A percentile compares a stretch with the other conserved stretches of the same genome.
phyloP scores from a whole-genome alignment of 2,329 filamentous ascomycete species.

The Trichoderma sp. region DNA sequence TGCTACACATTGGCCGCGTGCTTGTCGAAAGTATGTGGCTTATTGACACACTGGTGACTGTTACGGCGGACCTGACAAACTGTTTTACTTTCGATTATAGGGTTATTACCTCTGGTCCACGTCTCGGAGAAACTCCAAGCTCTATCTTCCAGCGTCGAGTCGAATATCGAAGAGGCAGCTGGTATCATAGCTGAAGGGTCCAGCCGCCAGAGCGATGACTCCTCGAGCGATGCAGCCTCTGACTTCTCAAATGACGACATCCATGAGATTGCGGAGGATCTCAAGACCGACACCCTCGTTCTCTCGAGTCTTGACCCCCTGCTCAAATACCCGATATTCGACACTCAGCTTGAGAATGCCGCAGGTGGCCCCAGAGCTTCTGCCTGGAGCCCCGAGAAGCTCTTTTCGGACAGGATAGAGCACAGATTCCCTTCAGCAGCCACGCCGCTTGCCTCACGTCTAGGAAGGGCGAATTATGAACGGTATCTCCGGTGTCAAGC shows the following conservation, averaged over 20 bases:
- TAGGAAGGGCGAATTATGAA: not conserved
- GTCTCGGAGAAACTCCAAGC: not conserved
- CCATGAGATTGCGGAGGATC: conserved; percentile 15
- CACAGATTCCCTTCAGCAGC: not conserved
- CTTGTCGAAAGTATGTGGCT: not conserved
- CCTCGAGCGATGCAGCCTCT: conserved; percentile 8
- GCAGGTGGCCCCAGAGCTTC: not conserved
- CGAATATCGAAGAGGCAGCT: not conserved
- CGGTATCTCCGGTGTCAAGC: conserved; percentile 3
- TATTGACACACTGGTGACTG: too few relatives aligned
- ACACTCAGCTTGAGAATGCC: not conserved
- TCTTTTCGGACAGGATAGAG: not conserved
- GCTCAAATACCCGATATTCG: not conserved
- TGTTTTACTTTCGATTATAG: not conserved
- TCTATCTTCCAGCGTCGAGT: not conserved
- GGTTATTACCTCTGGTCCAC: not conserved
- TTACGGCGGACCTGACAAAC: not conserved
- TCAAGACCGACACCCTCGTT: not conserved
- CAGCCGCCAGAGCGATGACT: not conserved
- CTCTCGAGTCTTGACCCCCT: not conserved
- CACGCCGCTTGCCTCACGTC: not conserved
- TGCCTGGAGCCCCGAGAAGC: not conserved
- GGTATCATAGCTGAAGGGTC: not conserved
- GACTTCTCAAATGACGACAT: conserved; percentile 9
- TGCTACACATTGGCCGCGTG: not conserved